A percentile compares a stretch with the other conserved stretches of the same genome.
Conservation (phyloP, 75 land plant genomes). For the Pseudotsuga menziesii region DNA sequence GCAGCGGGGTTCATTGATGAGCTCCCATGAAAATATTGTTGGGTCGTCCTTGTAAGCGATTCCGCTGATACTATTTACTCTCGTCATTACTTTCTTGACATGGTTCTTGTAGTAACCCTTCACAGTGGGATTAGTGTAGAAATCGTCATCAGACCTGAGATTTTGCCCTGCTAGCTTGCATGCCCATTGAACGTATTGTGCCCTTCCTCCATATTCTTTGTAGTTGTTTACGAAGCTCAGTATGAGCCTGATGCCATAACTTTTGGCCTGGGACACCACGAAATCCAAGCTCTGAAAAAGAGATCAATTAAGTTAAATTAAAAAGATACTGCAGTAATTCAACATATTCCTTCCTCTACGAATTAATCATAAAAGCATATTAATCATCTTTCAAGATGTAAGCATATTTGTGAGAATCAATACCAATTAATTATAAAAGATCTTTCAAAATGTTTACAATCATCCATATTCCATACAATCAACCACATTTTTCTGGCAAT, state of each 20-base stretch:
- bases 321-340: too few species aligned
- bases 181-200: constrained; percentile 65
- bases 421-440: too few species aligned
- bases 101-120: constrained; percentile 31
- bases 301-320: too few species aligned
- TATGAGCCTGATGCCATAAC: constrained; percentile 36
- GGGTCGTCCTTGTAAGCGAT: constrained; percentile 76
- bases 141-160: constrained; percentile 9
- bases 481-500: too few species aligned
- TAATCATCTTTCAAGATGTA: too few species aligned
- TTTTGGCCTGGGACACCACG: constrained; percentile 45
- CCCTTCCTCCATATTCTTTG: constrained; percentile 36
- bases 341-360: too few species aligned
- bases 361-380: too few species aligned
- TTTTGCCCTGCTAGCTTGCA: constrained; percentile 2
- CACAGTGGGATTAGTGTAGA: constrained; percentile 22
- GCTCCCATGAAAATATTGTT: constrained; percentile 79
- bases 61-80: constrained; percentile 67
- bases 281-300: constrained; percentile 45
- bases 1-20: constrained; percentile 88
- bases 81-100: constrained; percentile 40
- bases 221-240: constrained; percentile 56
- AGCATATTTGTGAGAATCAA: too few species aligned
- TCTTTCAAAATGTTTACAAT: too few species aligned
- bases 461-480: too few species aligned